Base-by-base conservation (phyloP, 2,329 filamentous ascomycete species). In the Pestalotiopsis fici region DNA sequence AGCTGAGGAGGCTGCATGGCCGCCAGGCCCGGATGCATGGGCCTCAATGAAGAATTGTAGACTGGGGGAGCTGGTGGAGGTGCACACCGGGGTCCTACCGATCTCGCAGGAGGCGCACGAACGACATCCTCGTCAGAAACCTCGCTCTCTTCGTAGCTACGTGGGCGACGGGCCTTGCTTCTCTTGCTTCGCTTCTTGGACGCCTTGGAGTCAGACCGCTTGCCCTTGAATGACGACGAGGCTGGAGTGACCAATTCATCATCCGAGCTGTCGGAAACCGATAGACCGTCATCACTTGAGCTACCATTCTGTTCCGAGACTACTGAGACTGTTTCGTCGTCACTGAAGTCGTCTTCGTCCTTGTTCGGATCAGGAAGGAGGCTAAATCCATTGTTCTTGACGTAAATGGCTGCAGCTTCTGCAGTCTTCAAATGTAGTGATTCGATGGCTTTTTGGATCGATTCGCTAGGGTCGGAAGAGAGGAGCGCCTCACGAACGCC, bases 391-490 rank as follows among this genome's bases (percentile, higher is more conserved):
- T 76, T 74, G 66, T 70, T 68, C 23, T 37, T 67, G 56, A 73
- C 71, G 66, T 76, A 75, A 3, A 74, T 65, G 60, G 74, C 68
- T n/a, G 70, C 66, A 7, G 75, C 75, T 50, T 76, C 73, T 31
- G 70, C 72, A n/a, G 76, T 76, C 64, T 76, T 77, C 4, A 63
- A 65, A 50, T 73, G 72, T 1, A 78, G 72, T 12, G 74, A 75
- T 23, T 71, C 70, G 60, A 77, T 56, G 55, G 75, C 75, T 31
- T 68, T 67, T 21, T 73, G 56, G 11, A 66, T 55, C 2, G 66
- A 66, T 18, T 69, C 68, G 60, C 68, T 71, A 2, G 69, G 65
- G 1, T 74, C 71, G 7, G 75, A 76, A 25, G 66, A 69, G 35
- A 78, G 66, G 15, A 77, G 27, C 6, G 68, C 65, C 12, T 75